Percentiles rank a stretch among this genome's conserved stretches.
Conservation (phyloP, 345 rosid species). For the Gossypium turneri region DNA sequence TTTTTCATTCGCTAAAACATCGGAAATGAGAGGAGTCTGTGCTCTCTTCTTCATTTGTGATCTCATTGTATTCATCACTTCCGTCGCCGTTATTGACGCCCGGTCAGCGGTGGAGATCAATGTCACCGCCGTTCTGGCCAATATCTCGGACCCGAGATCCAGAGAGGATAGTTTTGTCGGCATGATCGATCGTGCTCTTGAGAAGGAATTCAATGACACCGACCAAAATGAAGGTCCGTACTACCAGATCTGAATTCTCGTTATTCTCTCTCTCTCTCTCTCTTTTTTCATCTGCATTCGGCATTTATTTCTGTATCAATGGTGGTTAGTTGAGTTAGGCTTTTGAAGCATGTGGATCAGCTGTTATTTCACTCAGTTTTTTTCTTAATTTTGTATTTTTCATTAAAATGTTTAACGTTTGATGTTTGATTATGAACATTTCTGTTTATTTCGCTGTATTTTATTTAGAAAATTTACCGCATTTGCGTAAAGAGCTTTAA, state of each 20-base stretch:
- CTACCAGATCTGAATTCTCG: slow-evolving; percentile 40
- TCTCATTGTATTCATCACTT: slow-evolving; percentile 28
- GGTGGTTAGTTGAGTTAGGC: slow-evolving; percentile 29
- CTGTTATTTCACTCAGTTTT: slow-evolving; percentile 8
- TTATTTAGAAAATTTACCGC: background rate
- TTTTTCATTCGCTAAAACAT: background rate
- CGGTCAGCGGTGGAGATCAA: slow-evolving; percentile 35
- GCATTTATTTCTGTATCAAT: slow-evolving; percentile 3
- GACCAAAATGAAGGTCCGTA: slow-evolving; percentile 66
- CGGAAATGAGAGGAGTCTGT: slow-evolving; percentile 22
- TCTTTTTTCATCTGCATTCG: background rate
- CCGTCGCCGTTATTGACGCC: slow-evolving; percentile 29
- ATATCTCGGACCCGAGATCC: slow-evolving; percentile 43
- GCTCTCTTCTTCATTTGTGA: slow-evolving; percentile 35
- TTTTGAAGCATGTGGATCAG: slow-evolving; percentile 26
- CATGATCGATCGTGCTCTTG: slow-evolving; percentile 84
- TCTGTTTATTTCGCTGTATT: background rate
- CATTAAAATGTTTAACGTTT: background rate
- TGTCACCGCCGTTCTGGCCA: slow-evolving; percentile 34
- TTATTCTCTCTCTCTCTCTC: background rate
- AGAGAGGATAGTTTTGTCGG: slow-evolving; percentile 74
- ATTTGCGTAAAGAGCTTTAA: background rate
- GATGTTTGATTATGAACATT: background rate
- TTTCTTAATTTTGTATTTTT: background rate
- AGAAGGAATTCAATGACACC: slow-evolving; percentile 82